Evolutionary conservation across 2,329 filamentous ascomycete genomes (phyloP), one percentile per base, ranked within the genome.

Genomic region (Metarhizium rileyi): DNA sequence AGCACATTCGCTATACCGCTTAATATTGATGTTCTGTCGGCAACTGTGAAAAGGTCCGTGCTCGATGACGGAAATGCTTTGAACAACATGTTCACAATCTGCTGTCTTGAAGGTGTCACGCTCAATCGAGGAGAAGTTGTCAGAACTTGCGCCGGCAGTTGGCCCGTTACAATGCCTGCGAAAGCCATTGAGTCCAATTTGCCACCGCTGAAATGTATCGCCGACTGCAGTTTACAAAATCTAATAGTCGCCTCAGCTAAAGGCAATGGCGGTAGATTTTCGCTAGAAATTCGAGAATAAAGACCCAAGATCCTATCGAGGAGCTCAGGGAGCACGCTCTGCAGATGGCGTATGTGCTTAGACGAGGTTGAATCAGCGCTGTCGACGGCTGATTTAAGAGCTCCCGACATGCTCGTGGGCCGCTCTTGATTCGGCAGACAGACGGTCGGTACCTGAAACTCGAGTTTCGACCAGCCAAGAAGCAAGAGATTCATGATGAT

Each of bases 1-100:
- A 96, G 72, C n/a, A 94, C 81, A n/a, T 86, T 83, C 7, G 89
- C 85, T 56, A 97, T 89, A 12, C 90, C 91, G 56, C 89, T 84
- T 16, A 96, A 73, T 33, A 96, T 84, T 9, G 86, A 81, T 10
- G 87, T 81, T 22, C 86, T 78, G 65, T 95, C 90, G 9, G 83
- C 81, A 4, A 85, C 80, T 3, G 84, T 85, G 47, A 95, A 70
- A 26, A 80, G 63, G 55, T 87, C 84, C 0, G 83, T 76, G 6
- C 79, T 74, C 4, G 78, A 78, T 4, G 80, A 77, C 9, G 87
- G 88, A 50, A 88, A 83, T 5, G 84, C 86, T 55, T 77, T 80
- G 65, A 87, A 84, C 4, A 89, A 64, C 14, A 82, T 73, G 28
- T 72, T 76, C 5, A 79, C 73, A 53, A 91, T 87, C 45, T 82